Percentiles rank a stretch among this genome's conserved stretches.
phyloP scores from a whole-genome alignment of 1,284 basidiomycete genomes.

The Golubevia sp. region DNA sequence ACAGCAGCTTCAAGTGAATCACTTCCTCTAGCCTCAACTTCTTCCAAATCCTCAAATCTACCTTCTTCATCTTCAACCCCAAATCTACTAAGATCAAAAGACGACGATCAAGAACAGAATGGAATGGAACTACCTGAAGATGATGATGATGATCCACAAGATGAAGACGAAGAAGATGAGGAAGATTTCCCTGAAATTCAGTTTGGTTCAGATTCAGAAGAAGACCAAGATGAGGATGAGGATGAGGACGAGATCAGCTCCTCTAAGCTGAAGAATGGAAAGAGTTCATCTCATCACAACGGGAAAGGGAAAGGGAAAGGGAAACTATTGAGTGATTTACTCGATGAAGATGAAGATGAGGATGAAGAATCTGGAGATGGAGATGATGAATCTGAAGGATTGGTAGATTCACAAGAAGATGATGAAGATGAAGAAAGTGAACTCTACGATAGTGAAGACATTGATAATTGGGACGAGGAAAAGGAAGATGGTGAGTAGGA shows the following conservation, averaged over 20 bases:
- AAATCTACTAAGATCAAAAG: slow-evolving; percentile 4
- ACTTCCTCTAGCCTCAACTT: too few species aligned
- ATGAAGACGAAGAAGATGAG: slow-evolving; percentile 19
- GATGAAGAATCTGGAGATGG: slow-evolving; percentile 7
- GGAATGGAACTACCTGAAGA: slow-evolving; percentile 2
- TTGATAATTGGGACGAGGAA: slow-evolving; percentile 32
- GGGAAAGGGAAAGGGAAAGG: background rate
- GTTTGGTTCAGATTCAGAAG: slow-evolving; percentile 10
- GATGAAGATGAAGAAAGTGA: slow-evolving; percentile 13
- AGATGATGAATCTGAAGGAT: slow-evolving; percentile 1
- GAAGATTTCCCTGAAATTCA: slow-evolving; percentile 50
- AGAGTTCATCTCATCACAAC: too few species aligned
- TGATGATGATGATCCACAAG: slow-evolving; percentile 23
- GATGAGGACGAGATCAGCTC: background rate
- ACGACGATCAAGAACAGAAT: slow-evolving; percentile 6
- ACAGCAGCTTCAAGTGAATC: background rate
- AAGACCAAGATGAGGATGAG: background rate
- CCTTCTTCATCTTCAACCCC: background rate
- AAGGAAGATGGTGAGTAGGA: slow-evolving; percentile 16
- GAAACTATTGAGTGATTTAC: background rate
- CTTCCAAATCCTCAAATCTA: too few species aligned
- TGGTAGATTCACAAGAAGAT: slow-evolving; percentile 6
- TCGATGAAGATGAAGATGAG: slow-evolving; percentile 24
- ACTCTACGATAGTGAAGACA: slow-evolving; percentile 16
- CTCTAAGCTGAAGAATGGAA: too few species aligned